Conservation (phyloP, 225 moss, liverwort and hornwort genomes). For the Antitrichia curtipendula region DNA sequence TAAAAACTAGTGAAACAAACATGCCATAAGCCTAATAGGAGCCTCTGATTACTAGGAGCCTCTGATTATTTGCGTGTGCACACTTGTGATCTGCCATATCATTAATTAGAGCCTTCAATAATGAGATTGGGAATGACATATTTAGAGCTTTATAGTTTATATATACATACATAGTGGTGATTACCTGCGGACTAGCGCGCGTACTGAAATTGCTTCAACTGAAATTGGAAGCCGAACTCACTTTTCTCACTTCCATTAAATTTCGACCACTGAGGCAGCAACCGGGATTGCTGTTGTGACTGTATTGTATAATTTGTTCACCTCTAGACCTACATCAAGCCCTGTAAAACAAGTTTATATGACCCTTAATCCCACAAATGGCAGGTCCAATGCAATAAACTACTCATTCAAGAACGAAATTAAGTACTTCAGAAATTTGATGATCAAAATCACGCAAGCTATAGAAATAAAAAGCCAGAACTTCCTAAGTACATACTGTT, state of each 20-base stretch:
- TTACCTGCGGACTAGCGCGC: background rate
- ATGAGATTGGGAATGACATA: background rate
- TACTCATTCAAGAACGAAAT: background rate
- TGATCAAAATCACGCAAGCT: background rate
- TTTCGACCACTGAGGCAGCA: background rate
- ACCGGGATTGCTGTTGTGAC: background rate
- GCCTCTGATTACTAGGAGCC: background rate
- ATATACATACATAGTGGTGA: background rate
- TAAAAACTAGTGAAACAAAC: background rate
- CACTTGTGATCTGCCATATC: background rate
- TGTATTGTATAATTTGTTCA: background rate
- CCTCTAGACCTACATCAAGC: background rate
- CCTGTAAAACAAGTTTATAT: background rate
- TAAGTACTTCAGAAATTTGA: background rate
- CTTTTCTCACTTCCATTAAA: background rate
- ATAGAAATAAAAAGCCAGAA: background rate
- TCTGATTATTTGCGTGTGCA: background rate
- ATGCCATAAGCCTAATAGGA: background rate
- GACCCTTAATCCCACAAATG: background rate
- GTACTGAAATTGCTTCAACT: no score
- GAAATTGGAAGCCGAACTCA: background rate
- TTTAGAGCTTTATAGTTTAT: background rate
- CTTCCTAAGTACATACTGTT: background rate
- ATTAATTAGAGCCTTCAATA: background rate
- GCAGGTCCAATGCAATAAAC: background rate